phyloP scores from a whole-genome alignment of 1,284 basidiomycete species.

The Ceratobasidium sp. region DNA sequence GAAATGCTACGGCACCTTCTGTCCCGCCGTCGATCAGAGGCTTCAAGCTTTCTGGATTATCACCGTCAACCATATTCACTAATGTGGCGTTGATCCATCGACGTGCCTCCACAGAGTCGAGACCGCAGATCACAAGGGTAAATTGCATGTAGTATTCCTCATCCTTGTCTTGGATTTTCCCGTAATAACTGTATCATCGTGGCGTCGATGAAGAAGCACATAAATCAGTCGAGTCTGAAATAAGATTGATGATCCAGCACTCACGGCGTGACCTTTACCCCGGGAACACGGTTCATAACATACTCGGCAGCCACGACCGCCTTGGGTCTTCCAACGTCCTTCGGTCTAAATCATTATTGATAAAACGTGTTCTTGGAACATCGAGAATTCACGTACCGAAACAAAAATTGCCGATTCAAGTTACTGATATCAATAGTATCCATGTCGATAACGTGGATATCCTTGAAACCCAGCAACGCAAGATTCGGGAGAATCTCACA shows the following conservation, averaged over 20 bases:
- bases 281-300: constrained; percentile 93
- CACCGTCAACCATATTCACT: constrained; percentile 90
- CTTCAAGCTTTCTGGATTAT: constrained; percentile 91
- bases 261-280: constrained; percentile 92
- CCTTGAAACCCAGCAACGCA: constrained; percentile 92
- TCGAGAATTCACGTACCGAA: constrained; percentile 65
- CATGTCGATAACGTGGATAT: constrained; percentile 99
- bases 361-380: background rate
- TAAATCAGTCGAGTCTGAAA: background rate
- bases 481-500: constrained; percentile 96
- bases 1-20: constrained; percentile 68
- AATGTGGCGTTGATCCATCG: constrained; percentile 99
- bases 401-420: constrained; percentile 97
- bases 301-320: constrained; percentile 93
- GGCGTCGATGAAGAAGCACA: constrained; percentile 9
- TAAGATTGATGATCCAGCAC: constrained; percentile 47
- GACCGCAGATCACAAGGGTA: constrained; percentile 94
- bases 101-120: constrained; percentile 97
- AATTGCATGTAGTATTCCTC: constrained; percentile 98
- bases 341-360: constrained; percentile 59
- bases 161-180: constrained; percentile 98
- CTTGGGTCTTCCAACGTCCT: constrained; percentile 94
- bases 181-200: constrained; percentile 73
- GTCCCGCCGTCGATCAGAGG: constrained; percentile 99
- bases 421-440: constrained; percentile 99